Percentiles rank a stretch among this genome's conserved stretches.
phyloP scores from a whole-genome alignment of 768 basidiomycete genomes.

The Kwoniella sp. region DNA sequence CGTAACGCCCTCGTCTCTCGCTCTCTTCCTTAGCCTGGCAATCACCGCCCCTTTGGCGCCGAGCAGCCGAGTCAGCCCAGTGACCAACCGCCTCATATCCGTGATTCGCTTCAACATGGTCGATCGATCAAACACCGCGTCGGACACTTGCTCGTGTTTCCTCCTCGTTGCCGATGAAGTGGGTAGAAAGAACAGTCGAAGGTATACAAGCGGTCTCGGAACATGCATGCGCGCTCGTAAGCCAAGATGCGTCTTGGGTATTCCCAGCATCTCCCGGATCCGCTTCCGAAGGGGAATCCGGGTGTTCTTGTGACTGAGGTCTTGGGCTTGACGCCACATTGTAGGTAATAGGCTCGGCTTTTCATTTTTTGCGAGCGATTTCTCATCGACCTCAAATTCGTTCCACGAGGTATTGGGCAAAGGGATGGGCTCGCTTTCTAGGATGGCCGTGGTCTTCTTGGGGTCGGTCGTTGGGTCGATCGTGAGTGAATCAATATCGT shows the following conservation, averaged over 20 bases:
- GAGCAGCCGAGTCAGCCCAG: slow-evolving; percentile 72
- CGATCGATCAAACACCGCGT: slow-evolving; percentile 52
- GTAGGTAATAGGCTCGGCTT: slow-evolving; percentile 11
- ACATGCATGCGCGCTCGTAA: slow-evolving; percentile 7
- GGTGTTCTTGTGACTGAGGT: slow-evolving; percentile 1
- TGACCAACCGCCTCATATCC: slow-evolving; percentile 73
- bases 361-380: slow-evolving; percentile 5
- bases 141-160: slow-evolving; percentile 28
- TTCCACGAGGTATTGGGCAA: slow-evolving; percentile 4
- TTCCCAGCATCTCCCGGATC: background rate
- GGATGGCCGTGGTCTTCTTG: slow-evolving; percentile 26
- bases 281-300: slow-evolving; percentile 4
- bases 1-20: slow-evolving; percentile 62
- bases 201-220: slow-evolving; percentile 32
- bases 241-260: background rate
- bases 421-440: slow-evolving; percentile 13
- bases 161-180: slow-evolving; percentile 35
- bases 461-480: slow-evolving; percentile 56
- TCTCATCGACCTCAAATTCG: slow-evolving; percentile 36
- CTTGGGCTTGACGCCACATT: slow-evolving; percentile 11
- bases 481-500: slow-evolving; percentile 73
- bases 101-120: slow-evolving; percentile 76
- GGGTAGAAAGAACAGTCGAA: slow-evolving; percentile 49
- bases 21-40: slow-evolving; percentile 73
- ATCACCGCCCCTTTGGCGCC: slow-evolving; percentile 82